Evolutionary conservation across 1,139 yeast genomes (phyloP).

Genomic region (Diutina sp.): DNA sequence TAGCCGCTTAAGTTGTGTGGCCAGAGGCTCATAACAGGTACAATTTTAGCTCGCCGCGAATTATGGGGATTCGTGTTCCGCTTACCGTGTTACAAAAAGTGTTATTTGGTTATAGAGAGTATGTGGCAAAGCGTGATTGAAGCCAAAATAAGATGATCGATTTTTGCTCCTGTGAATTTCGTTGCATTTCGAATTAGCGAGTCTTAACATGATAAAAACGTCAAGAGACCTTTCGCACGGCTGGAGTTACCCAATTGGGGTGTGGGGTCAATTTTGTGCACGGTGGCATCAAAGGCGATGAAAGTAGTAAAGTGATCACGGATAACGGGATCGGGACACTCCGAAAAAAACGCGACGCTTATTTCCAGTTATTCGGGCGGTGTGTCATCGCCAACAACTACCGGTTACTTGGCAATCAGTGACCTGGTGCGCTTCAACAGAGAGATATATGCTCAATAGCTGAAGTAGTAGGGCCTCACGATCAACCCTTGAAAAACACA

Average conservation of each 20-base stretch:
- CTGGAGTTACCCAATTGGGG: background rate
- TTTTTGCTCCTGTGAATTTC: no score
- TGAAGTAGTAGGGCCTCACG: no score
- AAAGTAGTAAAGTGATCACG: background rate
- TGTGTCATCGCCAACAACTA: background rate
- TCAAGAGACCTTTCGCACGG: background rate
- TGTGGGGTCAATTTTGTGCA: background rate
- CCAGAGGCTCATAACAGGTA: background rate
- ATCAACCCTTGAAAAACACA: no score
- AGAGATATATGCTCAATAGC: no score
- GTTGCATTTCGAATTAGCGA: no score
- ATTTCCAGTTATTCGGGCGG: background rate
- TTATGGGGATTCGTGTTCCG: background rate
- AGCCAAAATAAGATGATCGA: background rate
- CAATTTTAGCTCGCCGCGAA: background rate
- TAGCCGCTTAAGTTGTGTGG: background rate
- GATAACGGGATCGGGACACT: background rate
- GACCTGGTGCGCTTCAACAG: no score
- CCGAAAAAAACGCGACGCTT: background rate
- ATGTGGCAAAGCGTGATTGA: no score
- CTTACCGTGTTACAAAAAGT: background rate
- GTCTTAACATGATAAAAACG: no score
- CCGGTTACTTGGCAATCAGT: background rate
- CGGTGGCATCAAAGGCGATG: background rate
- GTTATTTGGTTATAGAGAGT: no score